Conservation (phyloP, 108 stramenopile genomes). For the Fragilariopsis cylindrus region DNA sequence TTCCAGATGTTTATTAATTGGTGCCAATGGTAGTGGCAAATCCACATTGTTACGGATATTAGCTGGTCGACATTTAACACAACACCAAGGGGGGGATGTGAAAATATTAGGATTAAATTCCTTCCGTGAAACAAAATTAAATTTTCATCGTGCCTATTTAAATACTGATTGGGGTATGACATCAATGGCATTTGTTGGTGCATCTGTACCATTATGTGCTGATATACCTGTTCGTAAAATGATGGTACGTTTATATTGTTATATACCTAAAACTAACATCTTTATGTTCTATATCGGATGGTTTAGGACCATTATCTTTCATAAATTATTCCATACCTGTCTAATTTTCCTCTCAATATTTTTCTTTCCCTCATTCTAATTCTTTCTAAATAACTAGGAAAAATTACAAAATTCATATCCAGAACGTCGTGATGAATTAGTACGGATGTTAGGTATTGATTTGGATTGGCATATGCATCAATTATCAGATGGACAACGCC, state of each 20-base stretch:
- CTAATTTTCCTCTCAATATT: neutral
- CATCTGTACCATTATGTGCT: constrained; percentile 82
- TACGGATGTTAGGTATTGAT: constrained; percentile 94
- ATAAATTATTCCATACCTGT: neutral
- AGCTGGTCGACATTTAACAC: constrained; percentile 91
- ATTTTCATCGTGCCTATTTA: constrained; percentile 92
- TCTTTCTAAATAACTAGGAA: neutral
- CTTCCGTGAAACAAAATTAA: constrained; percentile 92
- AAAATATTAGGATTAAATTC: constrained; percentile 88
- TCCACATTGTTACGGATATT: constrained; percentile 90
- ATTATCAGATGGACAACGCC: constrained; percentile 87
- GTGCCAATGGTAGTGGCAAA: constrained; percentile 93
- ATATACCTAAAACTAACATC: too few species aligned
- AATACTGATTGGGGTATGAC: constrained; percentile 98
- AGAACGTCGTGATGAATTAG: constrained; percentile 94
- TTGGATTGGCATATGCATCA: constrained; percentile 98
- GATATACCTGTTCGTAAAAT: constrained; percentile 94
- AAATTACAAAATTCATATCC: constrained; percentile 92
- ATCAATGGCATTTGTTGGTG: constrained; percentile 97
- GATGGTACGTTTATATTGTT: constrained; percentile 69
- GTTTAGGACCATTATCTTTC: neutral
- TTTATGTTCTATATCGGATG: neutral
- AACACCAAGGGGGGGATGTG: constrained; percentile 43
- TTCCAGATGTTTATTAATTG: constrained; percentile 83
- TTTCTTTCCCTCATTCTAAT: neutral